These are phyloP conservation scores for Samsoniella hepiali DNA, from an alignment of 2,329 filamentous ascomycete genomes.

Conservation along the genomic window DNA sequence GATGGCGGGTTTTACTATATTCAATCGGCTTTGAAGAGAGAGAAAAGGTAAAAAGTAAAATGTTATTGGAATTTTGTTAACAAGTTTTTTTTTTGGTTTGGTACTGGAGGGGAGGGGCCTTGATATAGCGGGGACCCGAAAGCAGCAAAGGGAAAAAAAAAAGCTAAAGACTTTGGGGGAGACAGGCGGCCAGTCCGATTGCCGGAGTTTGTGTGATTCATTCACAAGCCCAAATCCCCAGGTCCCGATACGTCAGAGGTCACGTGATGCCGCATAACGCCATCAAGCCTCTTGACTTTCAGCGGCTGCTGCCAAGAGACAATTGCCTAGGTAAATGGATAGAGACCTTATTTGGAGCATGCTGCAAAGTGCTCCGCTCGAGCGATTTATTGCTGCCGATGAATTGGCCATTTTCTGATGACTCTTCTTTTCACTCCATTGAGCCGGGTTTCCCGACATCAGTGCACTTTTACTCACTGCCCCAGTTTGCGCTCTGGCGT, in stretches of 20 bases:
- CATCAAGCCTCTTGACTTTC: neutral
- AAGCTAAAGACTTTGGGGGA: neutral
- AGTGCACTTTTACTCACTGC: no score
- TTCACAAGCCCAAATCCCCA: neutral
- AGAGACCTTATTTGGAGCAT: no score
- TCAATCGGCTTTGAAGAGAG: neutral
- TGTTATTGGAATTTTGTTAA: neutral
- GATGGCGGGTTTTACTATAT: no score
- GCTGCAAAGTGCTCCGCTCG: no score
- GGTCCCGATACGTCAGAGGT: neutral
- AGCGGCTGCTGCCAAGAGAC: neutral
- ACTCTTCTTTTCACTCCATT: no score
- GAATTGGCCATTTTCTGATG: no score
- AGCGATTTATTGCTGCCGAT: no score
- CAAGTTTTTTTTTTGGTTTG: neutral
- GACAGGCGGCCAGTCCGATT: neutral
- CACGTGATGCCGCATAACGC: neutral
- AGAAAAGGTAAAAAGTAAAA: neutral
- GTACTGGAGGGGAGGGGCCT: neutral
- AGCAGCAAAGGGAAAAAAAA: neutral
- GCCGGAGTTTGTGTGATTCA: conserved; percentile 5
- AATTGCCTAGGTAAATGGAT: neutral
- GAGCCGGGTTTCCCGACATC: no score
- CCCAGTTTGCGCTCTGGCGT: no score
- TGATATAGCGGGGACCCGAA: conserved; percentile 1